These are phyloP conservation scores for Rhodotorula sp. DNA, from an alignment of 1,284 basidiomycete species.

Conservation along the genomic window DNA sequence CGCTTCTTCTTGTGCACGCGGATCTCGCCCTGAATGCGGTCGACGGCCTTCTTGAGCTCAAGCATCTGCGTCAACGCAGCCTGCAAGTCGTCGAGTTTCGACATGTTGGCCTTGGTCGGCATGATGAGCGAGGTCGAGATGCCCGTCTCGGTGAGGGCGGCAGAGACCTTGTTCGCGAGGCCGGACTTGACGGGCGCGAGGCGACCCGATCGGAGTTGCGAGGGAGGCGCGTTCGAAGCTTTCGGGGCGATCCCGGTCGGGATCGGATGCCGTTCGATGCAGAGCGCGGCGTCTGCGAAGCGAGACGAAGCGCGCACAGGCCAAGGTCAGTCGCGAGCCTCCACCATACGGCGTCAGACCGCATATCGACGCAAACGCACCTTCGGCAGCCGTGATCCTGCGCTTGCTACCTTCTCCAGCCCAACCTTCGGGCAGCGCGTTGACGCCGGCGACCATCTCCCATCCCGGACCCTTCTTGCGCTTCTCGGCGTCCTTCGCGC, in stretches of 20 bases:
- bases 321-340: not conserved
- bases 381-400: conserved; percentile 40
- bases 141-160: conserved; percentile 71
- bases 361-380: conserved; percentile 9
- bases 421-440: conserved; percentile 40
- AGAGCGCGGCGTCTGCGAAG: conserved; percentile 64
- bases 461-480: conserved; percentile 37
- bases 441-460: conserved; percentile 36
- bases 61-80: conserved; percentile 69
- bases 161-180: conserved; percentile 66
- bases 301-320: conserved; percentile 22
- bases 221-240: conserved; percentile 60
- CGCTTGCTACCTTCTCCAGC: conserved; percentile 40
- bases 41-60: conserved; percentile 82
- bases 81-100: conserved; percentile 68
- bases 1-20: conserved; percentile 65
- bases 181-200: conserved; percentile 69
- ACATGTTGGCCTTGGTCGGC: conserved; percentile 78
- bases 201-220: conserved; percentile 69
- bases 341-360: no score
- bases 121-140: conserved; percentile 78
- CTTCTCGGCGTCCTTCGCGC: conserved; percentile 9
- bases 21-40: conserved; percentile 80
- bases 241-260: conserved; percentile 63
- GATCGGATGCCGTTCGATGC: conserved; percentile 69